Base-by-base conservation (phyloP, 495 filamentous ascomycete genomes). In the Aspergillus bridgeri region DNA sequence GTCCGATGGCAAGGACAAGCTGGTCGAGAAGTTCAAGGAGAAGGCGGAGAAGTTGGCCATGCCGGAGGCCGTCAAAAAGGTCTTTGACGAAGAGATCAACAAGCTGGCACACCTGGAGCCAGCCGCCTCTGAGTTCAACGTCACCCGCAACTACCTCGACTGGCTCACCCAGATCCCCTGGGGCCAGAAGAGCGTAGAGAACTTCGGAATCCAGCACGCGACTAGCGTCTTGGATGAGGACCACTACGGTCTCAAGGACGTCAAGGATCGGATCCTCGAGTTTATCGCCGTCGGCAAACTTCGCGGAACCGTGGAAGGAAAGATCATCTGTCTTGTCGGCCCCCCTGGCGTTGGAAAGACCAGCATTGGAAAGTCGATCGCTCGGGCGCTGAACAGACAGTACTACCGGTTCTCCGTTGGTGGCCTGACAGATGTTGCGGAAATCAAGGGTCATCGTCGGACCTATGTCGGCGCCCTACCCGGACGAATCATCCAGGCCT, bases 211-310 rank as follows among this genome's bases (percentile, higher is more conserved):
- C 54, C 80, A 87, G 58, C 86, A 98, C 67, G 95, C 95, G 21
- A 90, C 91, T 74, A 83, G 75, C 24, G 92, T 99, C 23, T 75
- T 99, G 49, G 93, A 99, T 63, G 94, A 98, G 69, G 95, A 99
- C 64, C 95, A 99, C 72, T 89, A 98, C 71, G 95, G 95, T 0
- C 75, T 99, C 43, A 96, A 98, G 69, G 95, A 99, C 72, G 95
- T 99, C 66, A 99, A 99, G 71, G 94, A 98, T 69, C 91, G 95
- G 27, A 99, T 99, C 59, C 78, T 99, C 23, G 95, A 99, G 71
- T 99, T 98, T 70, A 98, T 99, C 65, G 95, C 95, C 2, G 95
- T 99, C 17, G 95, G 95, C 29, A 98, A 98, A 74, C 85, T 99
- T 27, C 88, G 94, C 44, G 95, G 95, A 23, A 96, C 92, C 2